Evolutionary conservation across 2,329 filamentous ascomycete species (phyloP).

Genomic region (Colletotrichum siamense): DNA sequence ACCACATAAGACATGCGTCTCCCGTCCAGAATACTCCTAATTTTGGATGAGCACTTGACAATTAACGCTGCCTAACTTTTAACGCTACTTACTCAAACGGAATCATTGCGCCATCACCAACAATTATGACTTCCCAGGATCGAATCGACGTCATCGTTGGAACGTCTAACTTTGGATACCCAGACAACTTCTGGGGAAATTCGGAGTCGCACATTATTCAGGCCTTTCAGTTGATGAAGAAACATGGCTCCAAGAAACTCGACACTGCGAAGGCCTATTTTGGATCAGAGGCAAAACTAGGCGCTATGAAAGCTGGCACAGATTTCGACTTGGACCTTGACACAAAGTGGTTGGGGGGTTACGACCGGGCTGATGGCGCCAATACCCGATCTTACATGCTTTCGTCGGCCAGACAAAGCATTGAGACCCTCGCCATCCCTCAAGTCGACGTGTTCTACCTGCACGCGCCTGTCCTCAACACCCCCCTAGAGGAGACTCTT

Average conservation of each 20-base stretch:
- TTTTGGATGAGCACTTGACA: accelerated
- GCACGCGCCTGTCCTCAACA: background rate
- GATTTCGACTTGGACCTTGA: background rate
- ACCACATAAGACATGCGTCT: background rate
- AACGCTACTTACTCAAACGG: background rate
- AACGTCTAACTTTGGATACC: background rate
- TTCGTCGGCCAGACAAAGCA: background rate
- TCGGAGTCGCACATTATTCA: background rate
- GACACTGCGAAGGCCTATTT: background rate
- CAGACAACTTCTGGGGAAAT: background rate
- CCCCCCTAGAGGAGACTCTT: background rate
- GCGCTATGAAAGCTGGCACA: background rate
- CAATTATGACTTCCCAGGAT: background rate
- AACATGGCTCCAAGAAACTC: background rate
- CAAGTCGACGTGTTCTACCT: background rate
- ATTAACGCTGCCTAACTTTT: no score
- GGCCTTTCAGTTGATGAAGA: background rate
- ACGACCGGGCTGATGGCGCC: background rate
- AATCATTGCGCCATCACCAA: background rate
- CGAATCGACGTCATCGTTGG: background rate
- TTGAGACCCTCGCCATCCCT: background rate
- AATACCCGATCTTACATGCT: background rate
- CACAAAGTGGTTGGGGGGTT: background rate
- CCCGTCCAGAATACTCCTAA: background rate
- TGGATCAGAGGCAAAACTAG: background rate